Evolutionary conservation across 805 yeast genomes (phyloP).

Genomic region (Teunomyces aglyptinius): DNA sequence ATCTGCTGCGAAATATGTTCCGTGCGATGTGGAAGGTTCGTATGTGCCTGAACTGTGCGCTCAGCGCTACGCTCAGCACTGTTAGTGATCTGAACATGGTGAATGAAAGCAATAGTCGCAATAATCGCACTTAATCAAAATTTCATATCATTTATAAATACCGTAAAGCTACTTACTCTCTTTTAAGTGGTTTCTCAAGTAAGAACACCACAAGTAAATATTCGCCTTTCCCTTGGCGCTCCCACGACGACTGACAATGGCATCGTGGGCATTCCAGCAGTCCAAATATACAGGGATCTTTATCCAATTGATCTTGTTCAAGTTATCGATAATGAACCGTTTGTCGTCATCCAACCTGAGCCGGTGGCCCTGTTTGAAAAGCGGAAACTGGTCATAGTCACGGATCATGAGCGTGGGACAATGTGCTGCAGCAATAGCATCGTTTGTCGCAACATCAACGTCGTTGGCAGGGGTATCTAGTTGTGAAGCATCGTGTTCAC

Average conservation of each 20-base stretch:
- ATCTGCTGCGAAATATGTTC: neutral
- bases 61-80: too few relatives aligned
- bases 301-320: conserved; percentile 70
- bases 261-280: conserved; percentile 80
- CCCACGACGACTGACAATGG: conserved; percentile 78
- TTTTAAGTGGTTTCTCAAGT: conserved; percentile 29
- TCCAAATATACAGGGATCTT: conserved; percentile 73
- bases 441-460: conserved; percentile 21
- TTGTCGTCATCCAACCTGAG: conserved; percentile 39
- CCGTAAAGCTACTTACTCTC: conserved; percentile 6
- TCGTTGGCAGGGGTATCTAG: conserved; percentile 1
- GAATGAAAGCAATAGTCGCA: too few relatives aligned
- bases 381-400: conserved; percentile 23
- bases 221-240: conserved; percentile 54
- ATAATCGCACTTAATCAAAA: neutral
- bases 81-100: too few relatives aligned
- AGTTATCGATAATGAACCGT: conserved; percentile 43
- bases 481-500: conserved; percentile 11
- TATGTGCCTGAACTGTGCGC: neutral
- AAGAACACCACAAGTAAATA: conserved; percentile 49
- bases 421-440: conserved; percentile 16
- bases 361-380: conserved; percentile 23
- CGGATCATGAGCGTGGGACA: conserved; percentile 13
- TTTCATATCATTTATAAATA: too few relatives aligned
- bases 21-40: neutral